Conservation (phyloP, 106 monocot genomes). For the Dendrobium huoshanense region DNA sequence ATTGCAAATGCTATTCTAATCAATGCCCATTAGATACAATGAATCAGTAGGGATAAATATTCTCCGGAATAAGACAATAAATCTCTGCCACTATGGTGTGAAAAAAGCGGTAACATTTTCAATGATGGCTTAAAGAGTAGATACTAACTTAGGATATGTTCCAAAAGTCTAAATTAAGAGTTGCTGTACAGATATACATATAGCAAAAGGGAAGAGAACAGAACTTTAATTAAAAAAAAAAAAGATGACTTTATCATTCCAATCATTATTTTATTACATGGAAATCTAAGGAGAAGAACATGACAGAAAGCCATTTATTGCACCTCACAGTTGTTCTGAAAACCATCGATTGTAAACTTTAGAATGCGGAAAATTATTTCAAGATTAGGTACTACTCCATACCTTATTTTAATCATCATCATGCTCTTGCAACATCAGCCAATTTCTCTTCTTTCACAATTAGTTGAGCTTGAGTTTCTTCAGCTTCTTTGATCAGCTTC, state of each 20-base stretch:
- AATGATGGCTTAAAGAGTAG: not conserved
- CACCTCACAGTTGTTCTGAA: not conserved
- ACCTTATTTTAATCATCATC: not conserved
- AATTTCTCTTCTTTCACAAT: slow-evolving; percentile 18
- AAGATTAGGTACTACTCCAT: slow-evolving; percentile 3
- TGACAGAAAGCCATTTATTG: not conserved
- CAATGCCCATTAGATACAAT: not conserved
- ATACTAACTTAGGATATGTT: not conserved
- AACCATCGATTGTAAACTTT: not conserved
- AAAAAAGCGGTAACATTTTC: not conserved
- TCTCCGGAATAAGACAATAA: not conserved
- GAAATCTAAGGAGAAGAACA: not conserved
- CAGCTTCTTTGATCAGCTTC: slow-evolving; percentile 41
- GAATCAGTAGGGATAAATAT: not conserved
- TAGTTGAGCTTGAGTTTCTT: slow-evolving; percentile 16
- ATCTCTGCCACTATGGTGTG: not conserved
- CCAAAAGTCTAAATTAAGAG: not conserved
- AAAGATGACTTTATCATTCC: not conserved
- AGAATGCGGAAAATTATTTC: not conserved
- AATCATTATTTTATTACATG: not conserved
- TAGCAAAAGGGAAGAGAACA: not conserved
- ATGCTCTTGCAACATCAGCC: not conserved
- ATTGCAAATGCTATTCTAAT: not conserved
- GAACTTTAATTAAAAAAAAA: not conserved
- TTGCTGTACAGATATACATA: not conserved